Conservation (phyloP, 495 filamentous ascomycete genomes). For the Aspergillus affinis region DNA sequence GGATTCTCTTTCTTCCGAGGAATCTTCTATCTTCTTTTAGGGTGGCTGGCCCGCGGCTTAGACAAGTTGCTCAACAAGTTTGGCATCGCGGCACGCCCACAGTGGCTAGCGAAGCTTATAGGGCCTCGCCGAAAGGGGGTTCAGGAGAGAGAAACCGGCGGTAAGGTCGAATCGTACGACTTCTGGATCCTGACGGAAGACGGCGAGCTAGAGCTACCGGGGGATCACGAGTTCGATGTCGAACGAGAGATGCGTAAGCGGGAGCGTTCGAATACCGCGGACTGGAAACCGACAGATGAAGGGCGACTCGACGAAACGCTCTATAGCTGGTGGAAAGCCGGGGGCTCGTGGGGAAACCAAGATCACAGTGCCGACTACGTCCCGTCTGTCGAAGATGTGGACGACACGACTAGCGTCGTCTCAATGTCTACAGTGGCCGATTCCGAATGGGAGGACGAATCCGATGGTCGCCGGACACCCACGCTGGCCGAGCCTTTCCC, state of each 20-base stretch:
- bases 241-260: constrained; percentile 68
- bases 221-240: constrained; percentile 67
- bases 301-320: constrained; percentile 67
- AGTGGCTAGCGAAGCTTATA: constrained; percentile 52
- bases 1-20: constrained; percentile 71
- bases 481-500: constrained; percentile 56
- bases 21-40: constrained; percentile 64
- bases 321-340: constrained; percentile 76
- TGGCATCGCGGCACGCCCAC: constrained; percentile 61
- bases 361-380: constrained; percentile 74
- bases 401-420: constrained; percentile 77
- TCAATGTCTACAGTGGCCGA: constrained; percentile 56
- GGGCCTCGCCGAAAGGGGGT: constrained; percentile 23
- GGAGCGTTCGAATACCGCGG: constrained; percentile 37
- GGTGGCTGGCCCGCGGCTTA: constrained; percentile 55
- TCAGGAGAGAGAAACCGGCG: constrained; percentile 16
- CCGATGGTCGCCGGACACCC: constrained; percentile 71
- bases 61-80: constrained; percentile 56
- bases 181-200: constrained; percentile 62
- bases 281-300: constrained; percentile 50
- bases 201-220: constrained; percentile 56
- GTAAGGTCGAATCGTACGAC: constrained; percentile 38
- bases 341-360: constrained; percentile 78
- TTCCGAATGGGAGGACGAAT: constrained; percentile 59
- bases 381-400: constrained; percentile 53